Base-by-base conservation (phyloP, 1,284 basidiomycete genomes). In the Sanghuangporus sanghuang region DNA sequence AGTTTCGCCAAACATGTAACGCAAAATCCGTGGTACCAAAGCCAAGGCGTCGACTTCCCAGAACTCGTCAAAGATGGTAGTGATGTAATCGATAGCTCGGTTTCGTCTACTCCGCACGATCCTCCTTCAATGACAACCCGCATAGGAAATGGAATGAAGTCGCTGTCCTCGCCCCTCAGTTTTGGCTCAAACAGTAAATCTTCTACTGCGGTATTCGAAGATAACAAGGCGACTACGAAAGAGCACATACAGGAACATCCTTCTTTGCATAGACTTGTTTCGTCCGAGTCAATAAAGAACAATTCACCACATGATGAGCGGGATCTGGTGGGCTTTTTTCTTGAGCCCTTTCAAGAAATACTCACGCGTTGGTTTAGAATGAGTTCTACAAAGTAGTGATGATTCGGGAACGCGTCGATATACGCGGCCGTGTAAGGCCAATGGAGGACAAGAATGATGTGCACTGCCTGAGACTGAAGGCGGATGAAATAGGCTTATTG, bases 321-420 rank as follows among this genome's bases (percentile, higher is more conserved):
- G 5, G 27, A 32, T 32, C 36, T 12, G 12, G 27, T 50, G 46
- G 18, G 36, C n/a, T 38, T 11, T 21, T 56, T 52, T 23, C 53
- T 9, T 40, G 4, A 27, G 16, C 36, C 21, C 2, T 16, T 46
- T 54, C 52, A 11, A 40, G 6, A 12, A 23, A 35, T 16, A 46
- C 14, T 46, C 48, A 46, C 40, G 12, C 21, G 4, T 21, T n/a
- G n/a, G n/a, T n/a, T n/a, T n/a, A n/a, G n/a, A n/a, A n/a, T 67
- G 75, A 76, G 54, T 71, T 75, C 27, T 67, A 72, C 3, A 69
- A 69, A 11, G 70, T 77, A 9, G 42, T 73, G 35, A 88, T 90
- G 82, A 92, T 98, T 65, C 85, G 96, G 39, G 95, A 98, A 74
- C 85, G 96, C 11, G 87, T 98, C 21, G 87, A 89, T 18, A 87